phyloP scores from a whole-genome alignment of 768 basidiomycete genomes.

The Podaxis sp. region DNA sequence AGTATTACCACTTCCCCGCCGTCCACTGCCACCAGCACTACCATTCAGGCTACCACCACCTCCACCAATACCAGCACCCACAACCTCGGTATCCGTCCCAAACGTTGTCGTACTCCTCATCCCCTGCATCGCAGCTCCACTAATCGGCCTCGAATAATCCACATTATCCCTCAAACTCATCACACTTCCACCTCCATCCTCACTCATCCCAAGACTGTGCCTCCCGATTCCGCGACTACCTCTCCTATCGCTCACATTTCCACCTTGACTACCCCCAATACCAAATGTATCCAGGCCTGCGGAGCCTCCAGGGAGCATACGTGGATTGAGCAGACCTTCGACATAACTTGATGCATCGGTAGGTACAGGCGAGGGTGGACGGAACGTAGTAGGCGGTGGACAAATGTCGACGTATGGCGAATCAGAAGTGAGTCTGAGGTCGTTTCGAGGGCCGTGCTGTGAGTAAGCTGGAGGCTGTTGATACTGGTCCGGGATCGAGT shows the following conservation, averaged over 20 bases:
- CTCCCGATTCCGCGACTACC: slow-evolving; percentile 1
- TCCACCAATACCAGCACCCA: not conserved
- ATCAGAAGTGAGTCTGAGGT: not conserved
- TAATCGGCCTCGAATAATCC: slow-evolving; percentile 38
- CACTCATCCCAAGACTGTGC: slow-evolving; percentile 18
- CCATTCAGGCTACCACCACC: not conserved
- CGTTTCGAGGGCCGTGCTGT: not conserved
- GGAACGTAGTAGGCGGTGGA: slow-evolving; percentile 26
- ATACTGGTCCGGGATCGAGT: not conserved
- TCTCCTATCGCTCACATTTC: not conserved
- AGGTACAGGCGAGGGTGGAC: slow-evolving; percentile 25
- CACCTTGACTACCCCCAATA: not conserved
- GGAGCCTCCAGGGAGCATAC: slow-evolving; percentile 5
- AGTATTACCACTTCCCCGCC: not conserved
- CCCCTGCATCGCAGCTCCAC: slow-evolving; percentile 24
- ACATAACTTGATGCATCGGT: slow-evolving; percentile 28
- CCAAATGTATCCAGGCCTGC: not conserved
- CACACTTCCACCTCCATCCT: slow-evolving; percentile 24
- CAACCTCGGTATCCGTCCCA: slow-evolving; percentile 17
- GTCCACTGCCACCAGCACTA: not conserved
- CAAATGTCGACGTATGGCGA: slow-evolving; percentile 17
- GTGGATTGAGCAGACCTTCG: slow-evolving; percentile 30
- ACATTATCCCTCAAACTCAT: slow-evolving; percentile 38
- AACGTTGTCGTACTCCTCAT: slow-evolving; percentile 33
- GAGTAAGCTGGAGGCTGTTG: not conserved